Evolutionary conservation across 2,329 filamentous ascomycete species (phyloP), one percentile per base, ranked within the genome.

Genomic region (Rhynchosporium graminicola): DNA sequence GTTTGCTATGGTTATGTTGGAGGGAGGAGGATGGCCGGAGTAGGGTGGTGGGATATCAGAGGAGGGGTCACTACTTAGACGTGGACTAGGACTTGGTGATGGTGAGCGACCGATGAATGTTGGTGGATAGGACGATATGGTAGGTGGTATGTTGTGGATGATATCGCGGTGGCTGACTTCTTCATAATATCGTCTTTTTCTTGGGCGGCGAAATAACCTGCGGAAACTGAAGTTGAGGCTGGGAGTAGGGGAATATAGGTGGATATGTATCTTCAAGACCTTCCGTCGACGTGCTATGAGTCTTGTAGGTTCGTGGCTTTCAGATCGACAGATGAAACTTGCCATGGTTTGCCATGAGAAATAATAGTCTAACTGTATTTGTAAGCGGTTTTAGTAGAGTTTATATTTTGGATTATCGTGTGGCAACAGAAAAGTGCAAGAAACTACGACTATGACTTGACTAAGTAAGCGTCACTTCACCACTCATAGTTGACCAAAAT

Each of bases 61-160:
- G 33, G n/a, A 42, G 9, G 36, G 26, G 9, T 31, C 20, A 12
- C 29, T 26, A 12, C 31, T 56, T 42, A 38, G 13, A 20, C 38
- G 36, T 38, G 50, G 12, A 10, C 31, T 31, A 9, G 26, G 28
- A 6, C 10, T 56, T 6, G 9, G 20, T 28, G 36, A 56, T 29
- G 54, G 54, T n/a, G 38, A 28, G 20, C 43, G 54, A 28, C 40
- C 33, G 38, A 28, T 20, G 28, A 45, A 57, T 10, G 54, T 40
- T 46, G 54, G 54, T 8, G 54, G 54, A 3, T 20, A 3, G n/a
- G 54, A 46, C 40, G 43, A 33, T 3, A 7, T 20, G 33, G 26
- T 7, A 33, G 28, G 3, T 46, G 38, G 15, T 46, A 12, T 46
- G 3, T 28, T 31, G 40, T 5, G 15, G 26, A 12, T 20, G 20